Evolutionary conservation across 345 rosid species (phyloP), one percentile per base, ranked within the genome.

Genomic region (Arabis hirsuta): DNA sequence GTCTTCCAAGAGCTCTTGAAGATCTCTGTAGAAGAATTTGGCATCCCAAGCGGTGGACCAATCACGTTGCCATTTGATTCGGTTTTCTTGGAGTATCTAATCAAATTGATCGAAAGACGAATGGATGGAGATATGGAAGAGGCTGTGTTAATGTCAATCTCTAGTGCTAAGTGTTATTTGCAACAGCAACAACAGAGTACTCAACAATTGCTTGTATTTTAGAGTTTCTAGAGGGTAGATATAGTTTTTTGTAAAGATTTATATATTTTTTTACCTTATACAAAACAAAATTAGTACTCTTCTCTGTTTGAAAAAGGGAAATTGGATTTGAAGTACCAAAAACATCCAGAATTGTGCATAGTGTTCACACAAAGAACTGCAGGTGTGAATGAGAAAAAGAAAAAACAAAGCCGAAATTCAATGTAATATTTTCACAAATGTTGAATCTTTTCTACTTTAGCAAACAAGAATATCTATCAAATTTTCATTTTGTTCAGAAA

Each of bases 1-100:
- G n/a, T 80, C 31, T 41, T 80, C 51, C 67, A 67, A 65, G 79
- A 82, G 41, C 74, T 84, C 52, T 69, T 82, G 29, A 76, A 42
- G 14, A 76, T 82, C 32, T 56, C 84, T 6, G 84, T 71, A 68
- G 82, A 82, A 70, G 85, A 76, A 43, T 78, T 77, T 7, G 78
- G 83, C 4, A 61, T 82, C 0, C 74, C 82, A 0, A 48, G 55
- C 0, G 62, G 62, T 9, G 73, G 79, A 36, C 83, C 79, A 1
- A 83, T 83, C 72, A 80, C 72, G 3, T 55, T 81, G 42, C 76
- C 82, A n/a, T 76, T 73, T 4, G 78, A 85, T 60, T 68, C 74
- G 0, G 32, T 3, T 5, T 77, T 78, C 44, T 0, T 82, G 42
- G 72, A 74, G 16, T 73, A 79, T 57, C 41, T 85, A 0, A 55